Evolutionary conservation across 305 asterid species (phyloP).

Genomic region (Fraxinus greggii): DNA sequence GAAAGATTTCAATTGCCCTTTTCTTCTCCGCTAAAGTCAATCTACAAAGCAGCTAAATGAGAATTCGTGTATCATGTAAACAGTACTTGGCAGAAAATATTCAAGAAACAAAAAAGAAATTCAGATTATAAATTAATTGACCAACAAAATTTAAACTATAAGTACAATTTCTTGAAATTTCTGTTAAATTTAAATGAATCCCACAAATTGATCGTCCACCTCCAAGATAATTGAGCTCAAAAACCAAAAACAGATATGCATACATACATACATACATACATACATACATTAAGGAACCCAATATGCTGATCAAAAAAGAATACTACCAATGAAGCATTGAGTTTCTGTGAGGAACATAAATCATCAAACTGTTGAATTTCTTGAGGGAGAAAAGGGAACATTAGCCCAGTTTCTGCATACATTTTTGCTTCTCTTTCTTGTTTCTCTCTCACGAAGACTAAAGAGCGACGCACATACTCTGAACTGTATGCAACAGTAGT

Average conservation of each 20-base stretch:
- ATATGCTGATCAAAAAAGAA: conserved; percentile 26
- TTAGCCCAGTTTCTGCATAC: conserved; percentile 72
- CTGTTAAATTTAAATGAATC: conserved; percentile 9
- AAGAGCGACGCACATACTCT: not conserved
- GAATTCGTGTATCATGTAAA: conserved; percentile 3
- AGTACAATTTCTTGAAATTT: conserved; percentile 21
- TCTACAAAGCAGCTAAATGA: conserved; percentile 20
- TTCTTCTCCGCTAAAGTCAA: conserved; percentile 15
- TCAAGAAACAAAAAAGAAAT: not conserved
- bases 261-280: not conserved
- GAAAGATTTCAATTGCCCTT: conserved; percentile 11
- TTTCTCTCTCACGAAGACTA: conserved; percentile 10
- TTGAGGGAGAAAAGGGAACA: conserved; percentile 67
- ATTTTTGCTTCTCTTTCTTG: conserved; percentile 35
- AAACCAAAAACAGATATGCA: not conserved
- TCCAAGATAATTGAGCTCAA: not conserved
- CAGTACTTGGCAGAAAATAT: not conserved
- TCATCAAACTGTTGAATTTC: conserved; percentile 65
- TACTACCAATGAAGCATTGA: conserved; percentile 58
- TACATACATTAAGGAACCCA: conserved; percentile 4
- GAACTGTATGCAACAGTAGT: conserved; percentile 6
- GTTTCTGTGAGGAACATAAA: conserved; percentile 50
- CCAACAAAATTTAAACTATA: not conserved
- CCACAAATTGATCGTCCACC: not conserved
- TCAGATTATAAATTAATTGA: not conserved